phyloP scores from a whole-genome alignment of 129 eudicot species.

The Chrysanthemum lavandulifolium region DNA sequence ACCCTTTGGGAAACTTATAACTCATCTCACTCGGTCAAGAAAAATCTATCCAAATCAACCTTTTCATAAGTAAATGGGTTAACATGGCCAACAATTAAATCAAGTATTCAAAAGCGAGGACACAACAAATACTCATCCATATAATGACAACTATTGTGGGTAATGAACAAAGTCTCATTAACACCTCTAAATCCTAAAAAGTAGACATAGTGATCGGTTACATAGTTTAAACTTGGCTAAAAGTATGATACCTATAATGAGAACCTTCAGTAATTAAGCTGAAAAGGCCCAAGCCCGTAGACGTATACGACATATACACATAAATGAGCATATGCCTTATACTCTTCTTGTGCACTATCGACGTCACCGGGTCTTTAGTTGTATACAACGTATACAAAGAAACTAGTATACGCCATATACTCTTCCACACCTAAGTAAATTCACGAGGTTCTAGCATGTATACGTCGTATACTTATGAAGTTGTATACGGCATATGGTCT shows the following conservation, averaged over 20 bases:
- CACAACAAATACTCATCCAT: background rate
- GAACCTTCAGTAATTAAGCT: constrained; percentile 37
- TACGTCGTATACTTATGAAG: too few species aligned
- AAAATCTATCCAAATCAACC: constrained; percentile 16
- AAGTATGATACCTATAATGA: constrained; percentile 66
- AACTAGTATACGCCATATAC: too few species aligned
- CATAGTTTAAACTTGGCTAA: background rate
- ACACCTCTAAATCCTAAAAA: too few species aligned
- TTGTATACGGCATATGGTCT: too few species aligned
- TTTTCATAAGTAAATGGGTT: background rate
- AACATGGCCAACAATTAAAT: background rate
- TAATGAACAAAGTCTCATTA: background rate
- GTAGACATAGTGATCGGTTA: background rate
- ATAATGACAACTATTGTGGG: background rate
- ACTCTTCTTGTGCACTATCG: too few species aligned
- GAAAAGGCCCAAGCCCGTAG: too few species aligned
- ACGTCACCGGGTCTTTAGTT: too few species aligned
- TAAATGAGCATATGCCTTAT: too few species aligned
- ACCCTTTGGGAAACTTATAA: background rate
- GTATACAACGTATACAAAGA: too few species aligned
- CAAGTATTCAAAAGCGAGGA: background rate
- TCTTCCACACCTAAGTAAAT: too few species aligned
- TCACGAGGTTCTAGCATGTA: too few species aligned
- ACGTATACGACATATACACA: too few species aligned
- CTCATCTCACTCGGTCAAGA: background rate